Evolutionary conservation across 2,329 filamentous ascomycete species (phyloP).

Genomic region (Colletotrichum sansevieriae): DNA sequence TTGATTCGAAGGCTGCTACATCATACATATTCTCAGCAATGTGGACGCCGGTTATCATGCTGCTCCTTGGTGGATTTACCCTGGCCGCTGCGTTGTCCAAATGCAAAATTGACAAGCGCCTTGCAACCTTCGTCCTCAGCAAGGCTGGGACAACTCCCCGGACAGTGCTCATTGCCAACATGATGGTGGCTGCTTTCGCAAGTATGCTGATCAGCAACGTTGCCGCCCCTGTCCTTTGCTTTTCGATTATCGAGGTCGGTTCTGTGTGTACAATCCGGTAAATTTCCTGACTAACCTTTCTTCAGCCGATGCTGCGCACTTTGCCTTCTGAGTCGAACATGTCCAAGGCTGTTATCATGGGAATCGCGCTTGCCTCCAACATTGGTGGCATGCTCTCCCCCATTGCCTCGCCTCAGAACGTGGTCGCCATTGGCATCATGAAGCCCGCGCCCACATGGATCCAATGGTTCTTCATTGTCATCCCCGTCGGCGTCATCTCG

Average conservation of each 20-base stretch:
- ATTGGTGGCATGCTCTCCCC: conserved; percentile 96
- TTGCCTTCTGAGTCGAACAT: conserved; percentile 90
- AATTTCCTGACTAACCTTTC: conserved; percentile 34
- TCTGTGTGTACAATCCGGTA: background rate
- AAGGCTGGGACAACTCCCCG: conserved; percentile 93
- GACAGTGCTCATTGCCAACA: conserved; percentile 94
- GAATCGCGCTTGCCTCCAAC: conserved; percentile 94
- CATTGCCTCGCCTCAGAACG: conserved; percentile 97
- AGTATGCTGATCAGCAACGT: conserved; percentile 99
- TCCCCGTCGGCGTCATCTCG: conserved; percentile 92
- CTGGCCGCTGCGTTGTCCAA: conserved; percentile 95
- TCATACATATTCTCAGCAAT: conserved; percentile 91
- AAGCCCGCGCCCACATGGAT: conserved; percentile 91
- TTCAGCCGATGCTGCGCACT: conserved; percentile 90
- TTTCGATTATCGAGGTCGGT: conserved; percentile 91
- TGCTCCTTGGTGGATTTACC: conserved; percentile 94
- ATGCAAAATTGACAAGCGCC: conserved; percentile 96
- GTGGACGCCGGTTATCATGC: conserved; percentile 99
- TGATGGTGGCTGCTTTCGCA: conserved; percentile 97
- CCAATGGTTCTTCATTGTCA: conserved; percentile 95
- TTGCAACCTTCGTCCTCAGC: conserved; percentile 95
- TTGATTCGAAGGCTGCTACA: conserved; percentile 85
- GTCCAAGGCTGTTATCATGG: conserved; percentile 94
- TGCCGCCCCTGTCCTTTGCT: conserved; percentile 95
- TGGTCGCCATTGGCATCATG: conserved; percentile 98